Base-by-base conservation (phyloP, 768 basidiomycete genomes). In the Lanmaoa pseudosensibilis region DNA sequence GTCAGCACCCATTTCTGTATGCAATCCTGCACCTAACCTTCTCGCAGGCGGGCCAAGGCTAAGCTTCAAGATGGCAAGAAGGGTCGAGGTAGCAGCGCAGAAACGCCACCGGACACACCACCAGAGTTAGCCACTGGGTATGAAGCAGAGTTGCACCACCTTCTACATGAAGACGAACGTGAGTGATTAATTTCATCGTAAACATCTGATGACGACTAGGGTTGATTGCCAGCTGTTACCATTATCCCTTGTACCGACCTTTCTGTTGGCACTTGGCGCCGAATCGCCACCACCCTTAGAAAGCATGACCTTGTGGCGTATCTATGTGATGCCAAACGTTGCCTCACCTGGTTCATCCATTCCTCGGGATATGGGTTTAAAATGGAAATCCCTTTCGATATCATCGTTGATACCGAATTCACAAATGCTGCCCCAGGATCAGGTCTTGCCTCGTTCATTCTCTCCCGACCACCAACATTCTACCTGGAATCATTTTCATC, bases 151-250 rank as follows among this genome's bases (percentile, higher is more conserved):
- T 66, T 91, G 41, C 79, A 84, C 56, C 74, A 73, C 56, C 70
- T 89, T n/a, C 79, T 92, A 7, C 86, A 89, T 59, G 92, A 92
- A 69, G 83, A 84, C 57, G 85, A 85, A 70, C 81, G 92, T 92
- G 68, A 77, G 89, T 74, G 4, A 21, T 45, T 33, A 45, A 33
- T 37, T 40, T 43, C 27, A 15, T 27, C 6, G 25, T 25, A 46
- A 12, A 50, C 5, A 33, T 46, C 7, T 49, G n/a, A 45, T 56
- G 46, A 55, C 48, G 10, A 47, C 41, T 30, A 11, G 25, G 13
- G n/a, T 50, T 36, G 16, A 38, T 55, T 46, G 5, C 18, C 59
- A 90, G 90, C 87, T 36, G 80, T 92, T 36, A 85, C 82, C 12
- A 80, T 92, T 56, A 87, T 93, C 56, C 86, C 90, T 5, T 91